Conservation (phyloP, 2,329 filamentous ascomycete genomes). For the Monilinia vaccinii-corymbosi region DNA sequence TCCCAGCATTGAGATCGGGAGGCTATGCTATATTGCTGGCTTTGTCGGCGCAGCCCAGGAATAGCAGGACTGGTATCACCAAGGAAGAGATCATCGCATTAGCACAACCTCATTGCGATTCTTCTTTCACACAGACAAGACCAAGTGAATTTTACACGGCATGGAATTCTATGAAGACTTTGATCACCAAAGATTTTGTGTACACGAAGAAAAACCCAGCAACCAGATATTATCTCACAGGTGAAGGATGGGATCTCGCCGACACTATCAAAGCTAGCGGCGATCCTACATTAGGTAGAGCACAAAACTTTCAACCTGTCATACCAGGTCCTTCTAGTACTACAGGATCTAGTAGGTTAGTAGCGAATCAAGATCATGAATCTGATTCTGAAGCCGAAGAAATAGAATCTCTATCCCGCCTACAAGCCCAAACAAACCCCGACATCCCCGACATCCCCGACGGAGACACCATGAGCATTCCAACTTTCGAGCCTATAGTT, state of each 20-base stretch:
- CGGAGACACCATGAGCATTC: constrained; percentile 23
- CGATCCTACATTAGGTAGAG: constrained; percentile 17
- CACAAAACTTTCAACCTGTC: constrained; percentile 14
- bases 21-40: constrained; percentile 64
- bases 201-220: constrained; percentile 60
- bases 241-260: constrained; percentile 70
- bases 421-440: not conserved
- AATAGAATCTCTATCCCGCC: not conserved
- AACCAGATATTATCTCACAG: constrained; percentile 61
- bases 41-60: constrained; percentile 50
- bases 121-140: constrained; percentile 60
- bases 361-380: constrained; percentile 1
- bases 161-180: constrained; percentile 74
- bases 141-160: constrained; percentile 67
- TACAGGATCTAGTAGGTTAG: not conserved
- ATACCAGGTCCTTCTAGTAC: not conserved
- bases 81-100: constrained; percentile 60
- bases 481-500: constrained; percentile 46
- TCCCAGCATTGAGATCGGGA: constrained; percentile 64
- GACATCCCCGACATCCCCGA: constrained; percentile 16
- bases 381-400: constrained; percentile 8
- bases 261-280: constrained; percentile 48
- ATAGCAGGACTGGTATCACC: constrained; percentile 47
- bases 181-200: constrained; percentile 64
- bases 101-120: constrained; percentile 63